Conservation (phyloP, 495 filamentous ascomycete species). For the Penicillium soppii region DNA sequence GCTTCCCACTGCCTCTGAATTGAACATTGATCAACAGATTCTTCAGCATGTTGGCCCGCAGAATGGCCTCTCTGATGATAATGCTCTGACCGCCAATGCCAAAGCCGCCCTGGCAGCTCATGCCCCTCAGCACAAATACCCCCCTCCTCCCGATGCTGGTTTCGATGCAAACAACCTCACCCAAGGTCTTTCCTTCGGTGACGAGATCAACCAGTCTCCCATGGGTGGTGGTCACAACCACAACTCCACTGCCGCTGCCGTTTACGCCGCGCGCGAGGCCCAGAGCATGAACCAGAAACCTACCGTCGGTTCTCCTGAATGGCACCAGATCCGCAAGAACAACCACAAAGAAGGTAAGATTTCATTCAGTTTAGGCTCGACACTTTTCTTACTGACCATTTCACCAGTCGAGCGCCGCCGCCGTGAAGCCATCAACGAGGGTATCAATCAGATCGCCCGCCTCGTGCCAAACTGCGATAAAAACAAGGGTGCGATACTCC, state of each 20-base stretch:
- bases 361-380: constrained; percentile 1
- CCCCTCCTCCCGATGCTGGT: constrained; percentile 38
- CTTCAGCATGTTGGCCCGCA: constrained; percentile 49
- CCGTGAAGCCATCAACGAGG: constrained; percentile 98
- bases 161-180: constrained; percentile 45
- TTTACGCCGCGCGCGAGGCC: constrained; percentile 47
- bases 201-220: constrained; percentile 43
- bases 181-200: constrained; percentile 42
- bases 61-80: constrained; percentile 49
- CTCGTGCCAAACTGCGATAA: constrained; percentile 98
- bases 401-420: constrained; percentile 87
- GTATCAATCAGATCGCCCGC: constrained; percentile 96
- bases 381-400: constrained; percentile 9
- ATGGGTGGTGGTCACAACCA: constrained; percentile 40
- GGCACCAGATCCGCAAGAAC: constrained; percentile 96
- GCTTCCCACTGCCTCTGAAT: constrained; percentile 35
- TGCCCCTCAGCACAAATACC: constrained; percentile 45
- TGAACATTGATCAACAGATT: constrained; percentile 51
- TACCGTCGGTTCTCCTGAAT: constrained; percentile 91
- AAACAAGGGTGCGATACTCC: constrained; percentile 96
- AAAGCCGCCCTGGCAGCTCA: constrained; percentile 49
- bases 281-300: constrained; percentile 65
- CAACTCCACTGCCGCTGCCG: constrained; percentile 48
- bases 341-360: constrained; percentile 96
- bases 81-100: constrained; percentile 45